Conservation (phyloP, 2,329 filamentous ascomycete genomes). For the Colletotrichum limetticola region DNA sequence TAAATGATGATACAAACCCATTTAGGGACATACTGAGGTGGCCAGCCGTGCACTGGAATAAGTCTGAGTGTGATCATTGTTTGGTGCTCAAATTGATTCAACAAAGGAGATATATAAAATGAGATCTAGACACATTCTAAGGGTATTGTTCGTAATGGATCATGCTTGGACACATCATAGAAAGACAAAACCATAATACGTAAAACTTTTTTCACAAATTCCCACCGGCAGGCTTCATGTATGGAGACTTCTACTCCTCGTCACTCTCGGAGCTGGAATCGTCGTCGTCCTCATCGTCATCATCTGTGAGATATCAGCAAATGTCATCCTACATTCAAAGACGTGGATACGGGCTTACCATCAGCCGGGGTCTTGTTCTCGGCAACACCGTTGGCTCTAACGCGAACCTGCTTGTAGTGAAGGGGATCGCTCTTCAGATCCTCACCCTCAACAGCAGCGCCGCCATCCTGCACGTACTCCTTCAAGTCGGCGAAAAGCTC, state of each 20-base stretch:
- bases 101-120: neutral
- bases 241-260: constrained; percentile 13
- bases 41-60: neutral
- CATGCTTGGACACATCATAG: constrained; percentile 23
- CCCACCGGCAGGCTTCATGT: neutral
- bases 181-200: constrained; percentile 20
- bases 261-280: constrained; percentile 32
- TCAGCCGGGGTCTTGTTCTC: constrained; percentile 28
- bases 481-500: constrained; percentile 30
- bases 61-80: neutral
- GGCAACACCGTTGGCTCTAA: neutral
- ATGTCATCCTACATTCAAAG: no score
- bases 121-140: constrained; percentile 30
- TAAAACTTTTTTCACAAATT: constrained; percentile 17
- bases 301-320: neutral
- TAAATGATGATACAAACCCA: no score
- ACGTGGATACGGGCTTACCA: constrained; percentile 3
- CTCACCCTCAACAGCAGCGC: constrained; percentile 27
- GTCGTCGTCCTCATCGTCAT: constrained; percentile 29
- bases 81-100: neutral
- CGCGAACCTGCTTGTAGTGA: constrained; percentile 31
- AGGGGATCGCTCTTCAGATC: constrained; percentile 30
- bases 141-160: constrained; percentile 33
- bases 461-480: constrained; percentile 31
- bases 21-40: no score